These are phyloP conservation scores for Novymonas esmeraldas DNA, from an alignment of 208 protist genomes.

Conservation along the genomic window DNA sequence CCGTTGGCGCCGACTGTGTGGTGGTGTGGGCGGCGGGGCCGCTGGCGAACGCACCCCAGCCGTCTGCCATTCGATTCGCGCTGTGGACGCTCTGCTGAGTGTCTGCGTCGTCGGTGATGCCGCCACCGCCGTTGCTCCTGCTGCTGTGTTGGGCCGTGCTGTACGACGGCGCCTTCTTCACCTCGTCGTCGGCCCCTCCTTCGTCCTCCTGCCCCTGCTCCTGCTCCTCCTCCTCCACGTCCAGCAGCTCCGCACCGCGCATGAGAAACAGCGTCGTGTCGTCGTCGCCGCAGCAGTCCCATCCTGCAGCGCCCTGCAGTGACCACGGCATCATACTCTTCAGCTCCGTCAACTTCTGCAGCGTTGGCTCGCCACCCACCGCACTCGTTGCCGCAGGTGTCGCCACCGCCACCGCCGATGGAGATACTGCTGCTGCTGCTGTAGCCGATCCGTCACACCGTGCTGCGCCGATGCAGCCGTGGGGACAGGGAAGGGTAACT, in stretches of 20 bases:
- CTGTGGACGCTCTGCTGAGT: not conserved
- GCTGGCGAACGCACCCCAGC: not conserved
- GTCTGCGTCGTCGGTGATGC: not conserved
- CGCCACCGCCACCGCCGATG: too few species aligned
- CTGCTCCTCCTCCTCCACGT: constrained; percentile 11
- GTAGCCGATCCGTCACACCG: too few species aligned
- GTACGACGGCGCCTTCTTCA: not conserved
- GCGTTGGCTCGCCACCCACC: not conserved
- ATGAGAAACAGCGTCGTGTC: constrained; percentile 19
- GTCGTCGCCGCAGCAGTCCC: constrained; percentile 8
- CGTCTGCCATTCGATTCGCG: not conserved
- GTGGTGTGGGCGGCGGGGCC: not conserved
- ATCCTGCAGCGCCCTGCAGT: not conserved
- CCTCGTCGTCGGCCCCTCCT: not conserved
- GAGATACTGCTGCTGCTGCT: too few species aligned
- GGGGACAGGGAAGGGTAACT: too few species aligned
- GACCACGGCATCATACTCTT: constrained; percentile 23
- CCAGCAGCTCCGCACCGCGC: constrained; percentile 17
- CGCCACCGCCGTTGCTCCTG: not conserved
- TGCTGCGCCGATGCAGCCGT: too few species aligned
- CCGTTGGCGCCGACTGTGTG: not conserved
- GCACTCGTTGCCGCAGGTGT: not conserved
- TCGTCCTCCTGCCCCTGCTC: not conserved
- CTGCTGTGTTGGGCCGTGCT: too few species aligned
- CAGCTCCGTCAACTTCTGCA: constrained; percentile 3